These are phyloP conservation scores for Haplographium delicatum DNA, from an alignment of 495 filamentous ascomycete genomes.

Conservation along the genomic window DNA sequence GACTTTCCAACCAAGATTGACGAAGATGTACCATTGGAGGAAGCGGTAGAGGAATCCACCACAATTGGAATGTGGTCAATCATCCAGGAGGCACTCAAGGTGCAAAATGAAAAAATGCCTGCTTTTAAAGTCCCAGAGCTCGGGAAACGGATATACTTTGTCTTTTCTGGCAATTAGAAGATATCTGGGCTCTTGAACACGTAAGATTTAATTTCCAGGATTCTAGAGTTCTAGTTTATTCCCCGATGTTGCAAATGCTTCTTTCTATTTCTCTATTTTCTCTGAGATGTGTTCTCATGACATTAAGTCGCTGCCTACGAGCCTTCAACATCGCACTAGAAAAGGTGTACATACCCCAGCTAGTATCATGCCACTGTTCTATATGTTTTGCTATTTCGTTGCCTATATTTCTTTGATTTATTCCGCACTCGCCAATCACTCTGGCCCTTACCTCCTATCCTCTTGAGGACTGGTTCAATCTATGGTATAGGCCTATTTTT, in stretches of 20 bases:
- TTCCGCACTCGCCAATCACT: constrained; percentile 69
- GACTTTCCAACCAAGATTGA: constrained; percentile 3
- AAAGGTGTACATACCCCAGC: too few species aligned
- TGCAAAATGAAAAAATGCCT: not conserved
- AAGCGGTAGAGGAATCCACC: not conserved
- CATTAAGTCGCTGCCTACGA: too few species aligned
- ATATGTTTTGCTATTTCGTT: not conserved
- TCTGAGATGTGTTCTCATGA: too few species aligned
- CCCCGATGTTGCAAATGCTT: not conserved
- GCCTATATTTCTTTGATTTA: not conserved
- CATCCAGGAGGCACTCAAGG: constrained; percentile 6
- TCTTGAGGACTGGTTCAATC: constrained; percentile 46
- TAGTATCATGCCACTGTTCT: not conserved
- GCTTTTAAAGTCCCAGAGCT: constrained; percentile 5
- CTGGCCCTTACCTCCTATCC: constrained; percentile 72
- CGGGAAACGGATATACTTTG: constrained; percentile 5
- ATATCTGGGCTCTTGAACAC: not conserved
- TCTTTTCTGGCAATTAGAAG: constrained; percentile 7
- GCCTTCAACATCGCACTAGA: too few species aligned
- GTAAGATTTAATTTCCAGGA: not conserved
- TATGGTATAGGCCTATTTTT: constrained; percentile 87
- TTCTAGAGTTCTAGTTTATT: not conserved
- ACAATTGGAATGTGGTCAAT: constrained; percentile 1
- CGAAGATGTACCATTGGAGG: not conserved
- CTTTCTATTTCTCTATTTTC: not conserved